Evolutionary conservation across 176 grass and related monocot species (phyloP).

Genomic region (Triticum monococcum): DNA sequence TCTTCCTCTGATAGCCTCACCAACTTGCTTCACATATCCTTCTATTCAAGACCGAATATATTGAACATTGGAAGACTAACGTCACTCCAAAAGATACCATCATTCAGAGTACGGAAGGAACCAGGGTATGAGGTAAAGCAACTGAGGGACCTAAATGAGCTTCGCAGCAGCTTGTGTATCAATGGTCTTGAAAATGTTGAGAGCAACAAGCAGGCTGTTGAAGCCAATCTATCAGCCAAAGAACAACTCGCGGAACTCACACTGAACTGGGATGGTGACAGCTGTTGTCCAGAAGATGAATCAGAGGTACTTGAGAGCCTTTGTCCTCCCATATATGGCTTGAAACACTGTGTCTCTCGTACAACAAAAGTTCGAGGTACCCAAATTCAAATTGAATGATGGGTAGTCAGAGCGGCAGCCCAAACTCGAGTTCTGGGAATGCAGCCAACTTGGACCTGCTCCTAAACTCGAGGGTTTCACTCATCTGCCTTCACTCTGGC

Average conservation of each 20-base stretch:
- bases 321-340: too few species aligned
- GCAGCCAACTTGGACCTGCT: too few species aligned
- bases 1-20: background rate
- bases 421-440: too few species aligned
- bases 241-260: background rate
- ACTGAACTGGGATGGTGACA: background rate
- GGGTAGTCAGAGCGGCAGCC: too few species aligned
- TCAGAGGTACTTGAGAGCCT: too few species aligned
- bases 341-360: too few species aligned
- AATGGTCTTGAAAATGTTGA: background rate
- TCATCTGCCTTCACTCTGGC: too few species aligned
- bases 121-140: constrained; percentile 16
- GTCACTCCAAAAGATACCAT: background rate
- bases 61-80: background rate
- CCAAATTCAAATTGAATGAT: too few species aligned
- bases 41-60: background rate
- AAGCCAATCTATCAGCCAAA: background rate
- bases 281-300: too few species aligned
- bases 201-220: background rate
- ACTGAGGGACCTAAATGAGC: constrained; percentile 11
- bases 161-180: background rate
- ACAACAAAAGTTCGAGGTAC: too few species aligned
- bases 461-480: too few species aligned
- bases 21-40: background rate
- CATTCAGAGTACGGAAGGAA: background rate